Evolutionary conservation across 805 yeast species (phyloP), one percentile per base, ranked within the genome.

Genomic region (Helenozyma rhizophorensis): DNA sequence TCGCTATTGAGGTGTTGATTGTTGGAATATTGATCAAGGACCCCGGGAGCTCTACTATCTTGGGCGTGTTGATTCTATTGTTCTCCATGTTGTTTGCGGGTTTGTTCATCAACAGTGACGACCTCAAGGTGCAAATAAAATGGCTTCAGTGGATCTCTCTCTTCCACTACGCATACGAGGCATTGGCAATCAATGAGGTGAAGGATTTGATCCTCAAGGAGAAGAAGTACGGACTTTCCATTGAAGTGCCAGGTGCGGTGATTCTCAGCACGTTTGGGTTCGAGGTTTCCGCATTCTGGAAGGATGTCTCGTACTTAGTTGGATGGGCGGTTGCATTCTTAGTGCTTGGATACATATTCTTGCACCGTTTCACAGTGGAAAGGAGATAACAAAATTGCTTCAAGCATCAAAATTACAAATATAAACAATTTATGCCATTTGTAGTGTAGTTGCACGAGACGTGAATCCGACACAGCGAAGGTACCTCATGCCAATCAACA

Each of bases 191-290:
- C 34, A 93, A 93, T 57, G 98, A 93, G 54, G 97, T 90, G 8
- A 83, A 81, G 50, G 84, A 86, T 22, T 70, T 93, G 53, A 79
- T 86, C 10, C 68, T 93, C 48, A 78, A 76, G 42, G 98, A 93
- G 54, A 80, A 78, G 54, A 93, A 93, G 60, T 90, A 82, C 51
- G 98, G 98, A 0, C 70, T 93, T 26, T 83, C 89, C 27, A 90
- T 93, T 48, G 96, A 88, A 58, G 94, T 93, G 11, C 98, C 98
- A 0, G 98, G 98, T 9, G 97, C 98, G 2, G 94, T 95, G 2
- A 93, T 93, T 35, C 70, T 93, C 47, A 84, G 95, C 46, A 87
- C 97, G 0, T 93, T 93, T 65, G 98, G 98, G 0, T 93, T 93
- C 57, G 75, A 85, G 44, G 90, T 86, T 10, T 76, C 79, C 15